A percentile compares a stretch with the other conserved stretches of the same genome.
Evolutionary conservation across 805 yeast genomes (phyloP).

Genomic region (Barnettozyma populi): DNA sequence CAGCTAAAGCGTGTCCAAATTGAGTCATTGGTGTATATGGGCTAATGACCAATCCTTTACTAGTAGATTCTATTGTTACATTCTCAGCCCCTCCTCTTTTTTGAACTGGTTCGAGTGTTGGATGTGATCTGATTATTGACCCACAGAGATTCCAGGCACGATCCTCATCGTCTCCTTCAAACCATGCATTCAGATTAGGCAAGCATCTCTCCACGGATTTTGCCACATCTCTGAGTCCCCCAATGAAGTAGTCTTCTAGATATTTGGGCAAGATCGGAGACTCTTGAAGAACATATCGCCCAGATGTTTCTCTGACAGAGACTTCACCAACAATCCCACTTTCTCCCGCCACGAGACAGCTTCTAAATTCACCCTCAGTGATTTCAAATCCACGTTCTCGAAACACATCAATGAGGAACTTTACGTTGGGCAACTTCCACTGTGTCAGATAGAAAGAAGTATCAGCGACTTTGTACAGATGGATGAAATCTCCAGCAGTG

Average conservation of each 20-base stretch:
- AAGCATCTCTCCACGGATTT: conserved; percentile 36
- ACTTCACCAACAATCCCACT: conserved; percentile 47
- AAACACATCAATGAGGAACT: conserved; percentile 39
- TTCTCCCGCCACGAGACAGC: conserved; percentile 52
- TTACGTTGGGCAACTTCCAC: conserved; percentile 38
- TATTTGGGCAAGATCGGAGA: conserved; percentile 41
- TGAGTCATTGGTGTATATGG: conserved; percentile 26
- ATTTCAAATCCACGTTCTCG: conserved; percentile 32
- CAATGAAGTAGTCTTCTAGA: conserved; percentile 44
- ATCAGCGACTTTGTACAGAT: conserved; percentile 33
- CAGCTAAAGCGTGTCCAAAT: conserved; percentile 42
- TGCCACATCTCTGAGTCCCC: conserved; percentile 47
- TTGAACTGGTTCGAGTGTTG: too few relatives aligned
- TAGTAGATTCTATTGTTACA: neutral
- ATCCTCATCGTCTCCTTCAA: conserved; percentile 22
- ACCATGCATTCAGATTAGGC: conserved; percentile 36
- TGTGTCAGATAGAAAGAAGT: conserved; percentile 21
- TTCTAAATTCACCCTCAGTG: conserved; percentile 29
- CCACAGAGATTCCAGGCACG: conserved; percentile 35
- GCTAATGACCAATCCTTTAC: conserved; percentile 8
- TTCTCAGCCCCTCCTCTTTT: neutral
- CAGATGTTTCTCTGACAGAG: conserved; percentile 5
- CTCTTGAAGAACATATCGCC: conserved; percentile 11
- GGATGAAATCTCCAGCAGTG: conserved; percentile 58
- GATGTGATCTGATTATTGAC: conserved; percentile 12